Conservation (phyloP, 768 basidiomycete species). For the Trametes cinnabarina region DNA sequence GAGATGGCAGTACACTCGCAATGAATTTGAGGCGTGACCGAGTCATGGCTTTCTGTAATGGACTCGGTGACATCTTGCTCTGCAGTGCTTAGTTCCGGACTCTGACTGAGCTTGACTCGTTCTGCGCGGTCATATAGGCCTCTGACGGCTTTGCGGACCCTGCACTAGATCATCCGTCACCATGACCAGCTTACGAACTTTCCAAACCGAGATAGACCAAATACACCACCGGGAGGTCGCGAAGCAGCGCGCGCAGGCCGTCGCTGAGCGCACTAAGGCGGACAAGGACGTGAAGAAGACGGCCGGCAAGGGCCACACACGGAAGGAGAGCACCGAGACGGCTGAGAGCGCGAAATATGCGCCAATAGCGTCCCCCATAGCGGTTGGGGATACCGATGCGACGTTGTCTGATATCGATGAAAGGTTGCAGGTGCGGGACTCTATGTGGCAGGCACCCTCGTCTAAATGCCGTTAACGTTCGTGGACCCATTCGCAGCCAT, state of each 20-base stretch:
- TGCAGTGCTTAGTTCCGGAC: slow-evolving; percentile 2
- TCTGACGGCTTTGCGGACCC: background rate
- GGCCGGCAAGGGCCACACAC: slow-evolving; percentile 35
- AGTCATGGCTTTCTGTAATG: slow-evolving; percentile 7
- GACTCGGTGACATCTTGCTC: slow-evolving; percentile 13
- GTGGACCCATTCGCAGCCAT: slow-evolving; percentile 32
- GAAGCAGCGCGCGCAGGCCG: slow-evolving; percentile 52
- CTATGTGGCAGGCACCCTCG: background rate
- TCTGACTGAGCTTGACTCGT: slow-evolving; percentile 22
- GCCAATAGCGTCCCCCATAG: slow-evolving; percentile 10
- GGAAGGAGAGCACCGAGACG: slow-evolving; percentile 16
- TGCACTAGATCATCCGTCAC: slow-evolving; percentile 4
- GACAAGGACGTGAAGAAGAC: slow-evolving; percentile 36
- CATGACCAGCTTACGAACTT: slow-evolving; percentile 58
- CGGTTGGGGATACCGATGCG: slow-evolving; percentile 2
- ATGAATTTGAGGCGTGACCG: slow-evolving; percentile 10
- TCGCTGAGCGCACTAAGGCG: slow-evolving; percentile 28
- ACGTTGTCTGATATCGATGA: slow-evolving; percentile 47
- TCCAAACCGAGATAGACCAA: slow-evolving; percentile 77
- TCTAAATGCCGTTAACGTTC: background rate
- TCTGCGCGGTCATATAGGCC: slow-evolving; percentile 9
- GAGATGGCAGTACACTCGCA: background rate
- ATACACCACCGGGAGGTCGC: slow-evolving; percentile 66
- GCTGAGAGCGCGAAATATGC: background rate
- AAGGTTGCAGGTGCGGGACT: slow-evolving; percentile 46